These are phyloP conservation scores for Colletotrichum falcatum DNA, from an alignment of 2,329 filamentous ascomycete genomes.

Conservation along the genomic window DNA sequence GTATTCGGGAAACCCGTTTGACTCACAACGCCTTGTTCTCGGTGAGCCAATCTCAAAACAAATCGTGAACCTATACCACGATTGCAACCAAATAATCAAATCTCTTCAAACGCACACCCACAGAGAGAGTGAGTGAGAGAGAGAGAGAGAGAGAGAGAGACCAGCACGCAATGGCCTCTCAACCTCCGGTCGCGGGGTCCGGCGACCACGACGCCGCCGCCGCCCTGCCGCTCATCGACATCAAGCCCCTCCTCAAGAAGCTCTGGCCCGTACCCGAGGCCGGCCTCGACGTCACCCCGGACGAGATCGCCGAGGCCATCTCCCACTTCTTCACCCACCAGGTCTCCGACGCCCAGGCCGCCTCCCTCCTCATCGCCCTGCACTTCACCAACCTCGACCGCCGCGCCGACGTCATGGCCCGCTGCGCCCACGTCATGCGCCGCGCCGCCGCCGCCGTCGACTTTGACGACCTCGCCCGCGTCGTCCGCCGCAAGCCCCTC, in stretches of 20 bases:
- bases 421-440: conserved; percentile 87
- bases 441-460: conserved; percentile 81
- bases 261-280: conserved; percentile 70
- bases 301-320: conserved; percentile 90
- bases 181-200: conserved; percentile 45
- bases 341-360: conserved; percentile 88
- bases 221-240: conserved; percentile 59
- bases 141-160: no score
- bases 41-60: conserved; percentile 5
- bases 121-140: no score
- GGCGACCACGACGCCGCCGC: conserved; percentile 41
- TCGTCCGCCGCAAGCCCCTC: conserved; percentile 70
- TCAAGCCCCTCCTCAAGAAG: conserved; percentile 79
- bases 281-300: conserved; percentile 70
- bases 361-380: conserved; percentile 87
- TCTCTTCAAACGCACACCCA: neutral
- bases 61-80: neutral
- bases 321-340: conserved; percentile 92
- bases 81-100: neutral
- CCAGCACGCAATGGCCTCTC: conserved; percentile 49
- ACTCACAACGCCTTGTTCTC: conserved; percentile 26
- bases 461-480: conserved; percentile 66
- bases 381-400: conserved; percentile 92
- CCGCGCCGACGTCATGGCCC: conserved; percentile 85
- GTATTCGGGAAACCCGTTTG: conserved; percentile 8